Percentiles rank a stretch among this genome's conserved stretches.
These are phyloP conservation scores for Colletotrichum sp. DNA, from an alignment of 2,329 filamentous ascomycete species.

Conservation along the genomic window DNA sequence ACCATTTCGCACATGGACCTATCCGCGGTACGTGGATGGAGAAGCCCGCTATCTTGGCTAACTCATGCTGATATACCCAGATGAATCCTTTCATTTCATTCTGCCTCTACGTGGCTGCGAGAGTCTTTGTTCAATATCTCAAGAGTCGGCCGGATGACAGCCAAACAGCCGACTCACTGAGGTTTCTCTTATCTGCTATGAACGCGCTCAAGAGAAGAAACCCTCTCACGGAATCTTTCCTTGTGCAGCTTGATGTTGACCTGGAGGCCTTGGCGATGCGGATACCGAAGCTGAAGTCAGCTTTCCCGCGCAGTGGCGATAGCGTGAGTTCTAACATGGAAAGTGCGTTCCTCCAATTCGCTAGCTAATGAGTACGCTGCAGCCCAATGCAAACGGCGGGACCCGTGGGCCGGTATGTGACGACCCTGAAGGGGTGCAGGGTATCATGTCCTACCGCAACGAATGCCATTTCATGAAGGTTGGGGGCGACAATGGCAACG, in stretches of 20 bases:
- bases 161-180: slow-evolving; percentile 79
- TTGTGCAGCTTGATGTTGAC: slow-evolving; percentile 92
- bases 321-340: slow-evolving; percentile 46
- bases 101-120: slow-evolving; percentile 92
- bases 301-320: slow-evolving; percentile 58
- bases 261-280: slow-evolving; percentile 74
- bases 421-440: slow-evolving; percentile 32
- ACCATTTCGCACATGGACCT: slow-evolving; percentile 92
- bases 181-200: slow-evolving; percentile 91
- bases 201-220: slow-evolving; percentile 87
- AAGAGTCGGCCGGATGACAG: slow-evolving; percentile 89
- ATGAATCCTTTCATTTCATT: slow-evolving; percentile 97
- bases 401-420: slow-evolving; percentile 33
- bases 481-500: slow-evolving; percentile 44
- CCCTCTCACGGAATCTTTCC: slow-evolving; percentile 90
- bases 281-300: slow-evolving; percentile 61
- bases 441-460: slow-evolving; percentile 49
- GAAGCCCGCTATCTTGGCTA: too few relatives aligned
- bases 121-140: slow-evolving; percentile 96
- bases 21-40: slow-evolving; percentile 65
- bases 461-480: slow-evolving; percentile 49
- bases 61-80: slow-evolving; percentile 50
- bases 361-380: slow-evolving; percentile 24
- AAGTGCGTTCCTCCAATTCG: not conserved
- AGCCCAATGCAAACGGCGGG: slow-evolving; percentile 32